phyloP scores from a whole-genome alignment of 352 stramenopile species.

The Phytopythium vexans region DNA sequence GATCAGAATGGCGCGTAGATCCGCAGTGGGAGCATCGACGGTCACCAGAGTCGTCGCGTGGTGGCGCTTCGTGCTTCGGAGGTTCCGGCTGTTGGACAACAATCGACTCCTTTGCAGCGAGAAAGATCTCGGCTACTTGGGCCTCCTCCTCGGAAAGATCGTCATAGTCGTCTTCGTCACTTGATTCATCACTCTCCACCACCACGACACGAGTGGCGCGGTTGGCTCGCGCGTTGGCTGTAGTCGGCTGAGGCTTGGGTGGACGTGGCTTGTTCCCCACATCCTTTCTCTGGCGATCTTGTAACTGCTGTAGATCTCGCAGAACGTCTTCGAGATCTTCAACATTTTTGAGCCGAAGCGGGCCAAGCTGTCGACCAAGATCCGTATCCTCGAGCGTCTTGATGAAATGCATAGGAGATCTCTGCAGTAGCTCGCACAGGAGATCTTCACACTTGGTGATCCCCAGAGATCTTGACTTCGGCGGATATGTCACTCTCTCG shows the following conservation, averaged over 20 bases:
- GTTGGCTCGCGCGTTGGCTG: not conserved
- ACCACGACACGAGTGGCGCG: not conserved
- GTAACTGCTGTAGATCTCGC: not conserved
- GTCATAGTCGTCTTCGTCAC: not conserved
- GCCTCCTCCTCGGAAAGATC: conserved; percentile 1
- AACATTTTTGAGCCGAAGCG: not conserved
- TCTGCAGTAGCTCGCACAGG: too few species aligned
- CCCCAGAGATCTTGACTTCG: too few species aligned
- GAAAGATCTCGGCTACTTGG: conserved; percentile 1
- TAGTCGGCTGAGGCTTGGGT: not conserved
- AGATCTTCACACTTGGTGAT: too few species aligned
- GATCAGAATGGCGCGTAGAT: not conserved
- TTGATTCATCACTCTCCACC: not conserved
- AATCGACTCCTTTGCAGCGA: too few species aligned
- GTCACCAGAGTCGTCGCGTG: not conserved
- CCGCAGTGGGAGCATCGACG: conserved; percentile 7
- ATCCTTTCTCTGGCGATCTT: conserved; percentile 3
- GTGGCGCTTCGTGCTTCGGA: too few species aligned
- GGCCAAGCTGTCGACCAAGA: not conserved
- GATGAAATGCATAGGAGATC: conserved; percentile 6
- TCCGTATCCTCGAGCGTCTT: conserved; percentile 4
- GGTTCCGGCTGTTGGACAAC: too few species aligned
- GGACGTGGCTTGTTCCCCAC: not conserved
- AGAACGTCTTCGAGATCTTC: not conserved
- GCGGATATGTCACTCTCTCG: too few species aligned